Evolutionary conservation across 768 basidiomycete genomes (phyloP), one percentile per base, ranked within the genome.

Genomic region (Piloderma croceum): DNA sequence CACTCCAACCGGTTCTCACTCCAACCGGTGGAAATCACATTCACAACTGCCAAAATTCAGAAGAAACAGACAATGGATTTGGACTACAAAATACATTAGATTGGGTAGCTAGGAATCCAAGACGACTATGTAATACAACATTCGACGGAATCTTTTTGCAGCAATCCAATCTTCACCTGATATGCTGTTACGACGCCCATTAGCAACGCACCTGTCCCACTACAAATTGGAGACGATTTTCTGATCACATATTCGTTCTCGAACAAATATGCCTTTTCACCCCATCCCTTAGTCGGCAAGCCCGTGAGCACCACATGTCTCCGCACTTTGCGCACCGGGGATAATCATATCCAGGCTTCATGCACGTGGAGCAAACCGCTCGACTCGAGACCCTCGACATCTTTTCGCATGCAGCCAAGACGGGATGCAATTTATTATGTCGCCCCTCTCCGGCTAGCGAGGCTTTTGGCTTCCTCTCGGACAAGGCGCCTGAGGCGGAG

Each of bases 261-360:
- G 19, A 38, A 45, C 79, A 80, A 7, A 62, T 48, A 54, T 81
- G 79, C 50, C 69, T 69, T 50, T 69, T 73, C 25, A 70, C 74
- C 9, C 34, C 32, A 17, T 66, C 70, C 33, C 65, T 60, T 41
- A 82, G 49, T 39, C 81, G 68, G 54, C 81, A 83, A 22, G 72
- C 58, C 39, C 81, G 65, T 19, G 79, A 81, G 49, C 81, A 83
- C 81, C 81, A 83, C 61, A 65, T 71, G 22, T 69, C 69, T 18
- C 65, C 59, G 46, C 81, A 83, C 44, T 70, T 74, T 6, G 71
- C 66, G 52, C 81, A 83, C n/a, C 71, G 70, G 11, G 81, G 80
- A 53, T 69, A 83, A 44, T 78, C 74, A 11, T 60, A 56, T 1
- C 81, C 81, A 1, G 52, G 38, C 51, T 72, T 78, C 24, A 58